A percentile compares a stretch with the other conserved stretches of the same genome.
phyloP scores from a whole-genome alignment of 1,284 basidiomycete species.

The Puccinia horiana region DNA sequence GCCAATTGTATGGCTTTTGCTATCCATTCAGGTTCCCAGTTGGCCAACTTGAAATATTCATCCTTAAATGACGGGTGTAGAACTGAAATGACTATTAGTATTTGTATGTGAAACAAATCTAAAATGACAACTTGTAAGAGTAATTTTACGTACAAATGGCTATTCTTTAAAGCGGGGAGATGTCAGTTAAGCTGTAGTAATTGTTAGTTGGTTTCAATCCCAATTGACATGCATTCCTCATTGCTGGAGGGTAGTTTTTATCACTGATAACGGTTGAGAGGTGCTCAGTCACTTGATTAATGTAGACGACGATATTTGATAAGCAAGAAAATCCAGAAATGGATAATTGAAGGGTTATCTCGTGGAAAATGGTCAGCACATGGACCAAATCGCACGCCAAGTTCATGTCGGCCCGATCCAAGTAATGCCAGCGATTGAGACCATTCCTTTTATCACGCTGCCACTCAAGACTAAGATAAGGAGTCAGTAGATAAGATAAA shows the following conservation, averaged over 20 bases:
- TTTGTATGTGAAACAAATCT: not conserved
- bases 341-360: slow-evolving; percentile 2
- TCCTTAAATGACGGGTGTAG: slow-evolving; percentile 21
- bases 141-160: not conserved
- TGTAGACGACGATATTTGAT: slow-evolving; percentile 5
- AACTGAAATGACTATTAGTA: not conserved
- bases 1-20: not conserved
- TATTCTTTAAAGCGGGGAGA: slow-evolving; percentile 1
- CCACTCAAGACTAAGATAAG: slow-evolving; percentile 16
- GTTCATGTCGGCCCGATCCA: not conserved
- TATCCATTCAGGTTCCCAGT: slow-evolving; percentile 15
- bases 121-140: not conserved
- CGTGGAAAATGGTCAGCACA: not conserved
- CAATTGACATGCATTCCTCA: slow-evolving; percentile 2
- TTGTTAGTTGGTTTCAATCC: slow-evolving; percentile 6
- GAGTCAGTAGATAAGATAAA: not conserved
- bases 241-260: not conserved
- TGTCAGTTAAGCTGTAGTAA: slow-evolving; percentile 4
- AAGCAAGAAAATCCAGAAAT: not conserved
- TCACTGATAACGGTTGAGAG: not conserved
- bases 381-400: not conserved
- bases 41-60: slow-evolving; percentile 9
- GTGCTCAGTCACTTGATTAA: not conserved
- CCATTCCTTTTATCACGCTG: slow-evolving; percentile 15
- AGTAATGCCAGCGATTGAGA: not conserved